A percentile compares a stretch with the other conserved stretches of the same genome.
Conservation (phyloP, 768 basidiomycete species). For the Coprinellus aureogranulatus region DNA sequence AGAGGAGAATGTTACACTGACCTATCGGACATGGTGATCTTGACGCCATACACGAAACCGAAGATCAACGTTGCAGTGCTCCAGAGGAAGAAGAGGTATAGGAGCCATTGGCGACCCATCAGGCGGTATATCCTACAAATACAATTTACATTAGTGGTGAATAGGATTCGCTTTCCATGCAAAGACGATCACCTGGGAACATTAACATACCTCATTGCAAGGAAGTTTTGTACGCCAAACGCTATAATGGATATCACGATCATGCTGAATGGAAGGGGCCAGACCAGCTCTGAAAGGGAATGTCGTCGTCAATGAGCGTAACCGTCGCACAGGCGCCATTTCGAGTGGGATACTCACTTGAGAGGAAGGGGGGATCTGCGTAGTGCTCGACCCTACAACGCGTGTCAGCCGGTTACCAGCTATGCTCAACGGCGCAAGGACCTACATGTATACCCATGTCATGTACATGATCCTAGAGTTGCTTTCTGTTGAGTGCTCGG, state of each 20-base stretch:
- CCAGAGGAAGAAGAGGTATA: not conserved
- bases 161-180: too few relatives aligned
- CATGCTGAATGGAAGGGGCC: not conserved
- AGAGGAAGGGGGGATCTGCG: not conserved
- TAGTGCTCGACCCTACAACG: too few relatives aligned
- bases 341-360: not conserved
- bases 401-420: too few relatives aligned
- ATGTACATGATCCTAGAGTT: not conserved
- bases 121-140: not conserved
- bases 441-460: too few relatives aligned
- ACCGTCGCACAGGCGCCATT: too few relatives aligned
- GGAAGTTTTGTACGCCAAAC: not conserved
- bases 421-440: too few relatives aligned
- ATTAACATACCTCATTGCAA: not conserved
- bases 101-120: not conserved
- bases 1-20: not conserved
- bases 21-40: not conserved
- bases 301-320: too few relatives aligned
- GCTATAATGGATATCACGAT: not conserved
- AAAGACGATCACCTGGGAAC: not conserved
- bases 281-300: not conserved
- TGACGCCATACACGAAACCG: not conserved
- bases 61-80: not conserved
- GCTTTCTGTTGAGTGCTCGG: not conserved
- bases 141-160: not conserved